Evolutionary conservation across 148 eudicot species (phyloP).

Genomic region (Spergularia bocconei): DNA sequence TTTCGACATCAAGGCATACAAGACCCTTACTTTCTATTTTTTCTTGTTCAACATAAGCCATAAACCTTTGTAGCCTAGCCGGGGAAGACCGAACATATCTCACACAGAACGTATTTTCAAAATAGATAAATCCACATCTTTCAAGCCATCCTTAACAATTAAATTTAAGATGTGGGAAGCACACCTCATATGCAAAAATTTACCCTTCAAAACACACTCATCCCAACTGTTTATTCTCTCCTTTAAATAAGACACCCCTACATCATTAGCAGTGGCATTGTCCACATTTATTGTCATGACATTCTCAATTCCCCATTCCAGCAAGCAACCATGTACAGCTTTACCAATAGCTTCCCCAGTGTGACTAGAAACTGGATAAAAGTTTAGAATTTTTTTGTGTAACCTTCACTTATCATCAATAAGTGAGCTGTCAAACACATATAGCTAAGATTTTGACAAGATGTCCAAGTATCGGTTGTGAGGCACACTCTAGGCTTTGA

Average conservation of each 20-base stretch:
- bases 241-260: not conserved
- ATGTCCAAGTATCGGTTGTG: constrained; percentile 6
- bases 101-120: not conserved
- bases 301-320: not conserved
- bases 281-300: not conserved
- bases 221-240: not conserved
- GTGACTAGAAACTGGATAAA: constrained; percentile 10
- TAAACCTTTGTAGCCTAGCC: not conserved
- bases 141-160: too few species aligned
- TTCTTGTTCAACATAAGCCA: not conserved
- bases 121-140: not conserved
- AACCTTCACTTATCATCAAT: not conserved
- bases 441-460: not conserved
- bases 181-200: too few species aligned
- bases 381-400: not conserved
- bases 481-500: not conserved
- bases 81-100: not conserved
- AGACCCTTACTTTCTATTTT: not conserved
- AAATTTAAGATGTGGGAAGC: too few species aligned
- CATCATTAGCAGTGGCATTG: not conserved
- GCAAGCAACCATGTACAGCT: not conserved
- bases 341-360: not conserved
- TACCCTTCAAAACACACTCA: too few species aligned
- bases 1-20: too few species aligned
- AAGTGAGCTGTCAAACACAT: not conserved